These are phyloP conservation scores for Talaromyces funiculosus DNA, from an alignment of 2,329 filamentous ascomycete species.

Conservation along the genomic window DNA sequence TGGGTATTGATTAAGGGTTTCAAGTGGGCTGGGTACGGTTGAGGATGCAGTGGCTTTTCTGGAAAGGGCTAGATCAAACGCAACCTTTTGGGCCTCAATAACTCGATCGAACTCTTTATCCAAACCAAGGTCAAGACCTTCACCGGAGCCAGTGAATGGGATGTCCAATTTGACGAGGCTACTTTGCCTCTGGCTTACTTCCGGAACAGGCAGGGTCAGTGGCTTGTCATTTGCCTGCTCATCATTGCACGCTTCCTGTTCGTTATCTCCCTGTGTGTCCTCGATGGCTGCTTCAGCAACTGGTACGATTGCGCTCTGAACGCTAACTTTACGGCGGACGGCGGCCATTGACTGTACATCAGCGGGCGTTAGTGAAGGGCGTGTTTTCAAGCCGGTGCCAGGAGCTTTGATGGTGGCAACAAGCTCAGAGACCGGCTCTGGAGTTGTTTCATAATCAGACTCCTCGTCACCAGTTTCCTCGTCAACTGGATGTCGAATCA, in stretches of 20 bases:
- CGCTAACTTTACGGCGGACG: slow-evolving; percentile 76
- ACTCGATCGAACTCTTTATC: slow-evolving; percentile 92
- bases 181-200: slow-evolving; percentile 52
- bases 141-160: slow-evolving; percentile 62
- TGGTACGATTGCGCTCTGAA: slow-evolving; percentile 51
- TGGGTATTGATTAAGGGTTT: slow-evolving; percentile 18
- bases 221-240: slow-evolving; percentile 14
- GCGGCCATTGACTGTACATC: slow-evolving; percentile 82
- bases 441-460: slow-evolving; percentile 27
- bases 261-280: slow-evolving; percentile 18
- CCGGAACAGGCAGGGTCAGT: slow-evolving; percentile 18
- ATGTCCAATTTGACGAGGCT: slow-evolving; percentile 79
- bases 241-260: slow-evolving; percentile 9
- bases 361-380: slow-evolving; percentile 78
- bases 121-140: slow-evolving; percentile 71
- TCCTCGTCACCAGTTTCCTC: slow-evolving; percentile 33
- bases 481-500: slow-evolving; percentile 70
- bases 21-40: slow-evolving; percentile 14
- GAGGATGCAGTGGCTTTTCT: slow-evolving; percentile 23
- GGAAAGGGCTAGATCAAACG: slow-evolving; percentile 46
- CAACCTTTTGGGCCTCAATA: slow-evolving; percentile 95
- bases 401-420: slow-evolving; percentile 84
- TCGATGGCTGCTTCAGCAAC: slow-evolving; percentile 21
- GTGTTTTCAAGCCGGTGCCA: slow-evolving; percentile 80
- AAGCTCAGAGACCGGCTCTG: slow-evolving; percentile 68